Conservation (phyloP, 768 basidiomycete genomes). For the Crepidotus variabilis region DNA sequence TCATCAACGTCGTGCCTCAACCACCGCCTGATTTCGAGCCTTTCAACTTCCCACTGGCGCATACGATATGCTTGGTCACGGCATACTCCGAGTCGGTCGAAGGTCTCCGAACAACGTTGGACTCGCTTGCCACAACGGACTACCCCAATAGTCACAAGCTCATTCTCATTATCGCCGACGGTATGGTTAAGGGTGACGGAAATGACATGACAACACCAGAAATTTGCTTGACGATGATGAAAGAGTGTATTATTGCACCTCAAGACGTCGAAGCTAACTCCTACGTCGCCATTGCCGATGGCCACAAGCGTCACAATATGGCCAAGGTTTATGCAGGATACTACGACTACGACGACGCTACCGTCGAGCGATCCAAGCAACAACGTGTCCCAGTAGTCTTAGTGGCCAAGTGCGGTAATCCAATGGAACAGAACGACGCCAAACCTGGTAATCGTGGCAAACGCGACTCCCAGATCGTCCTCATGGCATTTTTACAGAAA, state of each 20-base stretch:
- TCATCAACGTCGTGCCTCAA: slow-evolving; percentile 87
- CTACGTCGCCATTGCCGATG: slow-evolving; percentile 98
- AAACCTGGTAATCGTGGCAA: slow-evolving; percentile 99
- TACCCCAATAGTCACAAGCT: slow-evolving; percentile 98
- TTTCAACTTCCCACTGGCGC: slow-evolving; percentile 91
- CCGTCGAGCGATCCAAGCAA: slow-evolving; percentile 88
- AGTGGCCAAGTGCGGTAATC: slow-evolving; percentile 95
- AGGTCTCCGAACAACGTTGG: slow-evolving; percentile 95
- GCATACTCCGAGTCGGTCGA: slow-evolving; percentile 98
- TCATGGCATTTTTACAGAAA: slow-evolving; percentile 98
- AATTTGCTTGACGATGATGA: slow-evolving; percentile 96
- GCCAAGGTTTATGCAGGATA: slow-evolving; percentile 98
- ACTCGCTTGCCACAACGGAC: slow-evolving; percentile 96
- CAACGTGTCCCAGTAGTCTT: slow-evolving; percentile 95
- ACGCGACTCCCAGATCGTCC: slow-evolving; percentile 95
- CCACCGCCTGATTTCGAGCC: slow-evolving; percentile 90
- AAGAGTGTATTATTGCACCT: slow-evolving; percentile 76
- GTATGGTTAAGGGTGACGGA: slow-evolving; percentile 96
- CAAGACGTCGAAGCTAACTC: slow-evolving; percentile 91
- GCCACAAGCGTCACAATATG: slow-evolving; percentile 99
- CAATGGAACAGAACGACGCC: slow-evolving; percentile 77
- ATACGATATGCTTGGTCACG: slow-evolving; percentile 94
- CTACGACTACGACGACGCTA: slow-evolving; percentile 91
- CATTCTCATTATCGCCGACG: slow-evolving; percentile 94
- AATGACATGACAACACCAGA: slow-evolving; percentile 90